Conservation (phyloP, 768 basidiomycete species). For the Crucibulum laeve region DNA sequence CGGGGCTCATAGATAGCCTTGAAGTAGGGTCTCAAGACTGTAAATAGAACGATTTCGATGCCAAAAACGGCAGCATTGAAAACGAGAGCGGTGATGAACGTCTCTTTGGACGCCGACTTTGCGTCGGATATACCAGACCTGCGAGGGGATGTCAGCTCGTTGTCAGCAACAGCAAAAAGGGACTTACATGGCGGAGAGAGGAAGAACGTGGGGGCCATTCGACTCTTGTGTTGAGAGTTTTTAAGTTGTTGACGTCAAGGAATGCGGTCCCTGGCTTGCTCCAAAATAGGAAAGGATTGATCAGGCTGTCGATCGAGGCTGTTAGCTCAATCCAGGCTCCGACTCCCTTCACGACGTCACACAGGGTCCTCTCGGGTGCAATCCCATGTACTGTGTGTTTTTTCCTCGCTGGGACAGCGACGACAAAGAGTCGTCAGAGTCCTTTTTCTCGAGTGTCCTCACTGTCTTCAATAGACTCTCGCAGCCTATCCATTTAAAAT, state of each 20-base stretch:
- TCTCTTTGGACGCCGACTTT: constrained; percentile 60
- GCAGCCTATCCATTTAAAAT: too few relatives aligned
- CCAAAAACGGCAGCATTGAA: constrained; percentile 77
- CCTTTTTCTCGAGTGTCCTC: too few relatives aligned
- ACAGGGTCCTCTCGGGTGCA: too few relatives aligned
- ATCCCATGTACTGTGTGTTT: too few relatives aligned
- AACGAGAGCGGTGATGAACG: constrained; percentile 81
- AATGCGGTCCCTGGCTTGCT: too few relatives aligned
- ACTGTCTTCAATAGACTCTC: too few relatives aligned
- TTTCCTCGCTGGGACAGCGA: too few relatives aligned
- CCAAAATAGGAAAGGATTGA: too few relatives aligned
- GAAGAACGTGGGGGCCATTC: background rate
- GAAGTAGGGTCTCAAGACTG: constrained; percentile 82
- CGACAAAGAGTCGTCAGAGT: too few relatives aligned
- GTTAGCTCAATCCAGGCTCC: too few relatives aligned
- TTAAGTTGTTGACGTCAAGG: background rate
- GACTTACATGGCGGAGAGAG: background rate
- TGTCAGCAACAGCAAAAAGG: background rate
- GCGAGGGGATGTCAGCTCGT: constrained; percentile 2
- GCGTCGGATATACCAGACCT: constrained; percentile 41
- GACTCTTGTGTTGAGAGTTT: background rate
- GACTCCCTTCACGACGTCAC: too few relatives aligned
- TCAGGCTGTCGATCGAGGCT: too few relatives aligned
- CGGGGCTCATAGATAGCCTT: constrained; percentile 87
- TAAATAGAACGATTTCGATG: constrained; percentile 70